Conservation (phyloP, 139 green algal genomes). For the Penium margaritaceum region DNA sequence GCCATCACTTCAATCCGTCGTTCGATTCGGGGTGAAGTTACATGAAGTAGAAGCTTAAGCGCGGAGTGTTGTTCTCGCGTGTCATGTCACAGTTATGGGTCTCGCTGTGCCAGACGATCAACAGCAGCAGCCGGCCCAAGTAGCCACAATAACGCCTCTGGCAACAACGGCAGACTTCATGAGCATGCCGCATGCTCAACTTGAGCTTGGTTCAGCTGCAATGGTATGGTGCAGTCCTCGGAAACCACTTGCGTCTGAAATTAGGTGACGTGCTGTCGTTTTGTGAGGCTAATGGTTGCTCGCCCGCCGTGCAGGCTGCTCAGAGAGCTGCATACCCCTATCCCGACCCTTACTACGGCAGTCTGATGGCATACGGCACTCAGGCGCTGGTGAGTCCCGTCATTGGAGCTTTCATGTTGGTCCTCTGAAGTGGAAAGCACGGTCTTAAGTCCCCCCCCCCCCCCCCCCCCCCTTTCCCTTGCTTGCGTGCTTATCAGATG, state of each 20-base stretch:
- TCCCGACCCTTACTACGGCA: slow-evolving; percentile 4
- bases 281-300: background rate
- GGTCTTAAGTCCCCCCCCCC: no score
- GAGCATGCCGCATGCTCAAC: background rate
- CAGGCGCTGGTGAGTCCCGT: slow-evolving; percentile 1
- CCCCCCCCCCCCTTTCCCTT: no score
- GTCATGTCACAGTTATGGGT: no score
- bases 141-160: no score
- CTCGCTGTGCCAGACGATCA: no score
- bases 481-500: slow-evolving; percentile 5
- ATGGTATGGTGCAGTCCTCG: background rate
- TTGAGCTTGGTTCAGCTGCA: slow-evolving; percentile 1
- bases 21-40: no score
- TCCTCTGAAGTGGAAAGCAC: background rate
- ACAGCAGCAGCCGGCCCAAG: no score
- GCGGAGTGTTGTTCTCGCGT: no score
- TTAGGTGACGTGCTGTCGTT: background rate
- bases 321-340: background rate
- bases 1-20: no score
- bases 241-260: background rate
- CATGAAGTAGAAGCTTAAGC: no score
- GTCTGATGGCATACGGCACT: background rate
- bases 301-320: background rate
- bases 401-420: background rate
- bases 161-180: slow-evolving; percentile 4